Evolutionary conservation across 495 filamentous ascomycete species (phyloP).

Genomic region (Aspergillus affinis): DNA sequence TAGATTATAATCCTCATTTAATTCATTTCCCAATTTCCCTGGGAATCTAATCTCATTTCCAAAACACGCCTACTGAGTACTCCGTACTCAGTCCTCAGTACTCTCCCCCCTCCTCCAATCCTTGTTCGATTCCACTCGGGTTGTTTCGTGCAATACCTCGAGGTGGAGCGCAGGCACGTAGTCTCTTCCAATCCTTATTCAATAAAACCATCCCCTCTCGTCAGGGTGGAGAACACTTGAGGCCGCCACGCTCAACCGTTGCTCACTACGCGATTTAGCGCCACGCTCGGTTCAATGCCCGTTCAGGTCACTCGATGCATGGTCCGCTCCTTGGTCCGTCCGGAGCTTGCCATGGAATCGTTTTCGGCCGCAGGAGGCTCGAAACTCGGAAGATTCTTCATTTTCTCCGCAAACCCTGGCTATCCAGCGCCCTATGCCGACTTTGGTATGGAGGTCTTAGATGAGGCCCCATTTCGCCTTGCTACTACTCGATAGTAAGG

Average conservation of each 20-base stretch:
- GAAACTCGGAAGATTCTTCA: conserved; percentile 21
- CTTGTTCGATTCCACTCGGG: conserved; percentile 19
- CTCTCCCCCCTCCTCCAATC: conserved; percentile 2
- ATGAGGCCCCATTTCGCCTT: conserved; percentile 10
- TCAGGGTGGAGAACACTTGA: conserved; percentile 16
- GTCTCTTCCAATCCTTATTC: conserved; percentile 7
- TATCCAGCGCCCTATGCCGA: conserved; percentile 13
- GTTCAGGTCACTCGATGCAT: conserved; percentile 21
- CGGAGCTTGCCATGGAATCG: conserved; percentile 13
- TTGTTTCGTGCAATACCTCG: conserved; percentile 30
- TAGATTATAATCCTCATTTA: background rate
- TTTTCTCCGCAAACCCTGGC: conserved; percentile 27
- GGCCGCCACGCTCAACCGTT: conserved; percentile 18
- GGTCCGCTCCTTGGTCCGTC: conserved; percentile 24
- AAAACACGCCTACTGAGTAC: background rate
- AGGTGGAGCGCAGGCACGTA: conserved; percentile 17
- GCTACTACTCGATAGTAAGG: background rate
- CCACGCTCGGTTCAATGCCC: conserved; percentile 23
- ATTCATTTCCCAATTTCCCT: background rate
- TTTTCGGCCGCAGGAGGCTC: conserved; percentile 17
- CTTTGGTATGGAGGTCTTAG: conserved; percentile 16
- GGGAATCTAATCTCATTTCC: background rate
- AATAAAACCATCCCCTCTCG: conserved; percentile 4
- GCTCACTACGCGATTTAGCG: conserved; percentile 20
- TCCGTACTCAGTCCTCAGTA: no score